Conservation (phyloP, 2,329 filamentous ascomycete genomes). For the Didymosphaeria variabile region DNA sequence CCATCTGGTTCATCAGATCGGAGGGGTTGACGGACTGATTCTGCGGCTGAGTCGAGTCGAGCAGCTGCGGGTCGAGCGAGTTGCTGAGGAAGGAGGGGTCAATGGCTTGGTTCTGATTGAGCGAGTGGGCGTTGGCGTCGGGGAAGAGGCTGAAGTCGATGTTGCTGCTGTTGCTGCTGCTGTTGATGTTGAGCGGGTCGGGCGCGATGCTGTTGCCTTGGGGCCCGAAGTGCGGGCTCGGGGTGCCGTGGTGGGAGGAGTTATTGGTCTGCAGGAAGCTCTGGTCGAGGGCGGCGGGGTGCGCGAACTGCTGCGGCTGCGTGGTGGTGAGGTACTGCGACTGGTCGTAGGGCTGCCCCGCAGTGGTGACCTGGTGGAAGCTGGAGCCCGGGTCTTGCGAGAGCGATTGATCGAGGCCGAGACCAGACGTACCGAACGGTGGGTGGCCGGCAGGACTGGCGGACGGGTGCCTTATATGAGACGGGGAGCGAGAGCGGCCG, state of each 20-base stretch:
- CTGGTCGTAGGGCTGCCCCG: constrained; percentile 53
- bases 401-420: constrained; percentile 64
- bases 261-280: constrained; percentile 51
- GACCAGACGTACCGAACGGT: constrained; percentile 63
- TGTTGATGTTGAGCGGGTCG: constrained; percentile 45
- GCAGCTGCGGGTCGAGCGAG: constrained; percentile 55
- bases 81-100: constrained; percentile 66
- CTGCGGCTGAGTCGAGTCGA: constrained; percentile 51
- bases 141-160: constrained; percentile 29
- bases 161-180: constrained; percentile 28
- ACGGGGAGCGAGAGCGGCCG: constrained; percentile 66
- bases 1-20: constrained; percentile 61
- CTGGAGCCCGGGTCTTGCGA: constrained; percentile 35
- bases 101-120: constrained; percentile 64
- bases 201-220: constrained; percentile 50
- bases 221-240: constrained; percentile 49
- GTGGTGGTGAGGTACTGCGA: constrained; percentile 57
- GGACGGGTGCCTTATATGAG: constrained; percentile 74
- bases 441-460: constrained; percentile 62
- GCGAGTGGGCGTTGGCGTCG: constrained; percentile 35
- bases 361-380: constrained; percentile 46
- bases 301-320: constrained; percentile 54
- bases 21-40: constrained; percentile 57
- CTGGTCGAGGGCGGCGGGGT: constrained; percentile 53
- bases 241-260: constrained; percentile 68